Base-by-base conservation (phyloP, 106 monocot species). In the Apostasia shenzhenica region DNA sequence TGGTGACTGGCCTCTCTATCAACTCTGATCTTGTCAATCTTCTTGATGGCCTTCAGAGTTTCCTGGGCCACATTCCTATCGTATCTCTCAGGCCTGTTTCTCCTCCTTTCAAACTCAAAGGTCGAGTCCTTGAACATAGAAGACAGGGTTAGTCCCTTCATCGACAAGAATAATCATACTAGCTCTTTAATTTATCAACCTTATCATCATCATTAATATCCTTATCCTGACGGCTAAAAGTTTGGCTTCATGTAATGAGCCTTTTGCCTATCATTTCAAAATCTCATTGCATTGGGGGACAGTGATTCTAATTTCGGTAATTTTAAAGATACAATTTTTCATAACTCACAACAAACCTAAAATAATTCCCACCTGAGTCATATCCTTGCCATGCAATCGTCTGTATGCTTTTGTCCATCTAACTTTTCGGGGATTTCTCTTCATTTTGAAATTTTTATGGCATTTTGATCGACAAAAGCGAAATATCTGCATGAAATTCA, bases 401-500 rank as follows among this genome's bases (percentile, higher is more conserved):
- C 94, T 72, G 68, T 87, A 94, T 5, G 94, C 87, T 72, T 94
- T 94, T 2, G 94, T 94, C 94, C 90, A 94, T 72, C 83, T 94
- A 14, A 94, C 86, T 61, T 94, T 94, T 13, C 94, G 90, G 66
- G 94, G 94, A 81, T 94, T 94, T 78, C 95, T 88, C 88, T 95
- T 95, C 95, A 95, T 95, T 79, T 95, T 95, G 76, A 95, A 91
- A 57, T 95, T 95, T 72, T 95, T 95, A 67, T 95, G 88, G 67
- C 95, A 95, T 80, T 95, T 95, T 4, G 95, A 88, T 47, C 95
- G 79, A 71, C 95, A 95, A 72, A 91, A 95, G 48, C 80, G 66
- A 59, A 95, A 91, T 51, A 95, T 84, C 91, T 95, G 80, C 81
- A 77, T 39, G 70, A 77, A 70, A 8, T 48, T 8, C 9, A n/a